Conservation (phyloP, 345 rosid genomes). For the Eucalyptus regnans region DNA sequence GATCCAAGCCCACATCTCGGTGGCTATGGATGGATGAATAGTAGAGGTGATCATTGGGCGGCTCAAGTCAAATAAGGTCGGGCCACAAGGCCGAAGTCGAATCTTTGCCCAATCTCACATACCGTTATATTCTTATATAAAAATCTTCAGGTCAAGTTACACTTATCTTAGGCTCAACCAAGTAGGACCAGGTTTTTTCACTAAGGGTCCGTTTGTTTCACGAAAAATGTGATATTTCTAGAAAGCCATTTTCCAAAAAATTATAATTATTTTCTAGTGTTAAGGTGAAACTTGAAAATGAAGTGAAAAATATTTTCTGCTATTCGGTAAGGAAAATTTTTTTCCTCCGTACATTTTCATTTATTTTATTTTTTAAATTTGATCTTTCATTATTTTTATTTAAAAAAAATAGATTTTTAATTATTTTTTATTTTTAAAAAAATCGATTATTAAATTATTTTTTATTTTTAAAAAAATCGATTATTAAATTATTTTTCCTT, state of each 20-base stretch:
- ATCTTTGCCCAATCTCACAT: neutral
- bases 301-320: rapidly evolving
- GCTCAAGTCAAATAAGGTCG: rapidly evolving
- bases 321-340: rapidly evolving
- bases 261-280: too few relatives aligned
- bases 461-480: too few relatives aligned
- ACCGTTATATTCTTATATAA: neutral
- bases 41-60: neutral
- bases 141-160: neutral
- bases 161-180: neutral
- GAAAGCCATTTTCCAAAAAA: too few relatives aligned
- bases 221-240: rapidly evolving
- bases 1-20: neutral
- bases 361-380: too few relatives aligned
- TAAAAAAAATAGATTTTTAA: too few relatives aligned
- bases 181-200: rapidly evolving
- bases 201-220: rapidly evolving
- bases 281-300: rapidly evolving
- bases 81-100: neutral
- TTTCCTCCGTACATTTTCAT: too few relatives aligned
- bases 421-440: too few relatives aligned
- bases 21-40: neutral
- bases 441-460: too few relatives aligned
- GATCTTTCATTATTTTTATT: too few relatives aligned
- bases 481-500: too few relatives aligned